A percentile compares a stretch with the other conserved stretches of the same genome.
Conservation (phyloP, 176 grass and related monocot genomes). For the Oryza brachyantha region DNA sequence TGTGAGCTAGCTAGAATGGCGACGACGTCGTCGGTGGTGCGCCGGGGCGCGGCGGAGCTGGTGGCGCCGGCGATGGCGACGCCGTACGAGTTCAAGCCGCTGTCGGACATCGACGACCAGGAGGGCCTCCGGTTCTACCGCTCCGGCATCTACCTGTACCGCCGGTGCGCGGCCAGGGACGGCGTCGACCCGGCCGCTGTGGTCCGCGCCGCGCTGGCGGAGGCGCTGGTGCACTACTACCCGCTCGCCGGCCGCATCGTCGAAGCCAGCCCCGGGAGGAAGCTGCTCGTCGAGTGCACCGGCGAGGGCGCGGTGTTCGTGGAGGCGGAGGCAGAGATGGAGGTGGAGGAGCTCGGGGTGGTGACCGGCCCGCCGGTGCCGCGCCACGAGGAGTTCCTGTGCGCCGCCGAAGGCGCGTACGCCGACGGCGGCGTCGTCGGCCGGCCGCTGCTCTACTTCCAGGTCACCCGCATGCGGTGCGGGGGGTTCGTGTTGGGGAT, state of each 20-base stretch:
- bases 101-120: constrained; percentile 52
- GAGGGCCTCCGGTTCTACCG: neutral
- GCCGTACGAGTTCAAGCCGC: constrained; percentile 31
- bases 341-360: constrained; percentile 6
- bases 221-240: neutral
- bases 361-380: constrained; percentile 27
- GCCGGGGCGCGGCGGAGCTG: neutral
- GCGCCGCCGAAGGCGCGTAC: neutral
- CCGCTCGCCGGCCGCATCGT: neutral
- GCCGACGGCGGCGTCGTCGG: constrained; percentile 5
- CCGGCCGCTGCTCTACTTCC: constrained; percentile 25
- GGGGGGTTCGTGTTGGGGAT: constrained; percentile 22
- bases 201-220: neutral
- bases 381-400: constrained; percentile 20
- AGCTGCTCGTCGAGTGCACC: constrained; percentile 44
- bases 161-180: neutral
- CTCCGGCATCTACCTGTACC: neutral
- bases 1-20: neutral
- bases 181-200: neutral
- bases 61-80: constrained; percentile 28
- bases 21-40: neutral
- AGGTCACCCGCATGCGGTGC: constrained; percentile 14
- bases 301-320: constrained; percentile 45
- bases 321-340: constrained; percentile 11
- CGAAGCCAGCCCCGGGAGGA: neutral